Evolutionary conservation across 2,329 filamentous ascomycete species (phyloP).

Genomic region (Conoideocrella luteorostrata): DNA sequence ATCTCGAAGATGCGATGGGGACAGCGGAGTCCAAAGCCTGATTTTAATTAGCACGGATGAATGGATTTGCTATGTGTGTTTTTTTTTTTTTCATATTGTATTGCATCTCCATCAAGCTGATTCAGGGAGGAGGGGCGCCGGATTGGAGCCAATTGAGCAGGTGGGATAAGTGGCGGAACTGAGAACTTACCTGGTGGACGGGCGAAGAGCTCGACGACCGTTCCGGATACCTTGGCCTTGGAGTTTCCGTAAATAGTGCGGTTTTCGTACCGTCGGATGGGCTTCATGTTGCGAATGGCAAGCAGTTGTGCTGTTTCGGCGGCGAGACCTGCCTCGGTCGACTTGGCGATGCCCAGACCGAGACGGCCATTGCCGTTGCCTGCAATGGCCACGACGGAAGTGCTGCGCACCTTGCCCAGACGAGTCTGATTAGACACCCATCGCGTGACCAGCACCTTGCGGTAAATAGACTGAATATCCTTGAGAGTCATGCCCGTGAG

Average conservation of each 20-base stretch:
- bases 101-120: too few relatives aligned
- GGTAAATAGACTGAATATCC: conserved; percentile 49
- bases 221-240: conserved; percentile 79
- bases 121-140: neutral
- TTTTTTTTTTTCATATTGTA: too few relatives aligned
- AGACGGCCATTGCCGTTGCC: conserved; percentile 82
- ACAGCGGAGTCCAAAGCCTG: conserved; percentile 90
- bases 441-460: conserved; percentile 69
- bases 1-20: conserved; percentile 93
- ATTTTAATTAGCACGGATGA: neutral
- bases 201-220: conserved; percentile 71
- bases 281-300: conserved; percentile 87
- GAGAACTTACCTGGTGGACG: conserved; percentile 73
- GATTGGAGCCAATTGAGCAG: neutral
- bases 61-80: too few relatives aligned
- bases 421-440: conserved; percentile 87
- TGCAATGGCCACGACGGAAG: conserved; percentile 72
- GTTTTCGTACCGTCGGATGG: conserved; percentile 85
- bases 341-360: conserved; percentile 87
- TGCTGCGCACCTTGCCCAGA: conserved; percentile 81
- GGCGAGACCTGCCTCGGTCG: conserved; percentile 64
- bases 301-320: conserved; percentile 66
- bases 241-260: conserved; percentile 86
- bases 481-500: conserved; percentile 47
- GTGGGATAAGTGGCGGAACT: neutral